Base-by-base conservation (phyloP, 2,329 filamentous ascomycete genomes). In the Exophiala sp. region DNA sequence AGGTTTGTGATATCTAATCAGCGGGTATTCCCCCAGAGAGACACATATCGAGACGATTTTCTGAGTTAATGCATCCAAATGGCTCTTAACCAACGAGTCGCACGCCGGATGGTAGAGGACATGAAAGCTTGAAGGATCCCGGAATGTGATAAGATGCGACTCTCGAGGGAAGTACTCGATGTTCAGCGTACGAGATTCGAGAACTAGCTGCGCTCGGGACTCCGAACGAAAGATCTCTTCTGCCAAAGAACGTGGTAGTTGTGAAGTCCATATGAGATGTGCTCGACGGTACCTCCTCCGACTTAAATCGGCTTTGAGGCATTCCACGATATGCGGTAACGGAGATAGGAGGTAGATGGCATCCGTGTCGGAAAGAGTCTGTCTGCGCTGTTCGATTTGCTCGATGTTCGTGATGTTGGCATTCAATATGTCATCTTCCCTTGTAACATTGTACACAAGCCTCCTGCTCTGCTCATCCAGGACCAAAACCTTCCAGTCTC, bases 331-430 rank as follows among this genome's bases (percentile, higher is more conserved):
- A 66, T 95, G 86, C 5, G 88, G 76, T 62, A 87, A 80, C 7
- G 93, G 87, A 0, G 90, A 86, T 50, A 98, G 78, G 53, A 98
- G 76, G 72, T 97, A 98, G 59, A 98, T 82, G 62, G 89, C 93
- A 69, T 97, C 93, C 82, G 95, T 95, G 61, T 88, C 85, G 48
- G 83, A 82, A 66, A 95, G 95, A 65, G 79, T 77, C 41, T 85
- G 83, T 65, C 93, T 82, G 62, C 82, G 83, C 56, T 93, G 82
- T 73, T 96, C 90, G 70, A 98, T 94, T 64, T 81, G 81, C 75
- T 97, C 91, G 68, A 98, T 91, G 70, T 95, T 95, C 60, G 90
- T 91, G 69, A 98, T 87, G 67, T 95, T 95, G 70, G 89, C 82
- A 67, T 95, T 94, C 71, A 98, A 84, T 60, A 98, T 94, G 64